Percentiles rank a stretch among this genome's conserved stretches.
Evolutionary conservation across 257 asterid genomes (phyloP).

Genomic region (Verbascum thapsus): DNA sequence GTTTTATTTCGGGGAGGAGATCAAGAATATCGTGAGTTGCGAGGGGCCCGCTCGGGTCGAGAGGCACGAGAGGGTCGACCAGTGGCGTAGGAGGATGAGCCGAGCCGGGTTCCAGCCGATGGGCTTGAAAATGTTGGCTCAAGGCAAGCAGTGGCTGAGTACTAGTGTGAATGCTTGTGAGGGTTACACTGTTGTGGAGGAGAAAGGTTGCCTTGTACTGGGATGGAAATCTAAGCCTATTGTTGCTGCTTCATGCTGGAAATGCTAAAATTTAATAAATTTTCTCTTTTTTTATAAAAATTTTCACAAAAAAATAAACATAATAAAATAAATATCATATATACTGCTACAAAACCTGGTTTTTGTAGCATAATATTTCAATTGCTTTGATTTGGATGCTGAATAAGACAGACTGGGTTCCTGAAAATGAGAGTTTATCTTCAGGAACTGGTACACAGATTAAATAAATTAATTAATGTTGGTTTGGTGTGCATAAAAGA

Average conservation of each 20-base stretch:
- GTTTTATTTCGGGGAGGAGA: slow-evolving; percentile 80
- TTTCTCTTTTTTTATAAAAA: not conserved
- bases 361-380: not conserved
- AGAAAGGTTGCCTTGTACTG: slow-evolving; percentile 79
- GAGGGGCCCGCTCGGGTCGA: slow-evolving; percentile 86
- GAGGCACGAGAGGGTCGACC: slow-evolving; percentile 83
- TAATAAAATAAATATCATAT: slow-evolving; percentile 8
- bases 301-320: not conserved
- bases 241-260: slow-evolving; percentile 88
- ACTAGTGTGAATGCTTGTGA: slow-evolving; percentile 52
- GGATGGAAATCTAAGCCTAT: slow-evolving; percentile 94
- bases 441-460: slow-evolving; percentile 32
- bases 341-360: not conserved
- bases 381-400: slow-evolving; percentile 12
- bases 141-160: slow-evolving; percentile 68
- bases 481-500: slow-evolving; percentile 20
- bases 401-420: slow-evolving; percentile 26
- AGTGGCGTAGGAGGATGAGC: slow-evolving; percentile 91
- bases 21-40: slow-evolving; percentile 82
- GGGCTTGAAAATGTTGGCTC: slow-evolving; percentile 61
- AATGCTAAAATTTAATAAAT: slow-evolving; percentile 48
- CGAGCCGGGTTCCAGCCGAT: slow-evolving; percentile 74
- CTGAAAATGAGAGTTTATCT: slow-evolving; percentile 28
- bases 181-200: slow-evolving; percentile 75
- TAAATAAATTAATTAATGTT: slow-evolving; percentile 31